A percentile compares a stretch with the other conserved stretches of the same genome.
These are phyloP conservation scores for Asterella californica DNA, from an alignment of 225 moss, liverwort and hornwort species.

Conservation along the genomic window DNA sequence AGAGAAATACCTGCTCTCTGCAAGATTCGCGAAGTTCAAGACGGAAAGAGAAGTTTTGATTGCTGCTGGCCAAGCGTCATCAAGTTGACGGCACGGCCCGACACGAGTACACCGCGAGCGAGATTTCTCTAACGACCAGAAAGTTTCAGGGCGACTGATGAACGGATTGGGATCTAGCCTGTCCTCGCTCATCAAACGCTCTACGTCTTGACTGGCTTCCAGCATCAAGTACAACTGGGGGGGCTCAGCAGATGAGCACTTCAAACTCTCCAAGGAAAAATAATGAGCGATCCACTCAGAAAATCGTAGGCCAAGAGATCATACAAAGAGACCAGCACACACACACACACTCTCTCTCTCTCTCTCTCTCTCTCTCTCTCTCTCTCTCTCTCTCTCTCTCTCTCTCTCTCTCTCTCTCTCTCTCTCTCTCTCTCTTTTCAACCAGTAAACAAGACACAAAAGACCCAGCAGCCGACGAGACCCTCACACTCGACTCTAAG, in stretches of 20 bases:
- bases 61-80: conserved; percentile 5
- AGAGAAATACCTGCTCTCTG: conserved; percentile 13
- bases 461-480: background rate
- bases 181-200: conserved; percentile 26
- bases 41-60: conserved; percentile 19
- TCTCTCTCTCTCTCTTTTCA: background rate
- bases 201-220: conserved; percentile 20
- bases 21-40: conserved; percentile 18
- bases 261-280: background rate
- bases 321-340: background rate
- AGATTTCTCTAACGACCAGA: conserved; percentile 14
- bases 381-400: no score
- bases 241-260: conserved; percentile 19
- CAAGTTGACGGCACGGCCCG: conserved; percentile 12
- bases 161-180: conserved; percentile 18
- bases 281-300: background rate
- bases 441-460: background rate
- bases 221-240: conserved; percentile 26
- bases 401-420: no score
- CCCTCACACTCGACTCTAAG: background rate
- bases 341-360: no score
- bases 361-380: no score
- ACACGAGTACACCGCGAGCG: conserved; percentile 13
- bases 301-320: background rate
- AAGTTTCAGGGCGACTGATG: conserved; percentile 20